These are phyloP conservation scores for Colletotrichum sp. DNA, from an alignment of 2,329 filamentous ascomycete species.

Conservation along the genomic window DNA sequence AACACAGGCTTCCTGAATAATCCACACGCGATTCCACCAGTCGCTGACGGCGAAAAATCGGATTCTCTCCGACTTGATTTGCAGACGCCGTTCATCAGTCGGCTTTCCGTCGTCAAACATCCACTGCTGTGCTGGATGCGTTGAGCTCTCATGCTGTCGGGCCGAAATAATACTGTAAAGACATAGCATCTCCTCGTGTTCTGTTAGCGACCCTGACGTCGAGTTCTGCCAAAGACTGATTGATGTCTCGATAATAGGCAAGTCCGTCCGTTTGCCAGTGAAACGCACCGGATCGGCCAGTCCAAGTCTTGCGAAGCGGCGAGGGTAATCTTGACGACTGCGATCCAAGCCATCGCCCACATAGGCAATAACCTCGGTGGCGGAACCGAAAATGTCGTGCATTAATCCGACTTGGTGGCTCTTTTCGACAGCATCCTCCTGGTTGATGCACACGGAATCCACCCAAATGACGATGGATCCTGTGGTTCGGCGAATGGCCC, in stretches of 20 bases:
- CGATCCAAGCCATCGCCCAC: conserved; percentile 10
- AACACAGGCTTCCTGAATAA: conserved; percentile 23
- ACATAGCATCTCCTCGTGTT: background rate
- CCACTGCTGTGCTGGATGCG: background rate
- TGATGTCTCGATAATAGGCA: background rate
- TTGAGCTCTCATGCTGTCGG: background rate
- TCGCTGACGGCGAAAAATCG: background rate
- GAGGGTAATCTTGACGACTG: background rate
- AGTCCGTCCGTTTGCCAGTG: background rate
- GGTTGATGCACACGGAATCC: conserved; percentile 23
- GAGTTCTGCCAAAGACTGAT: background rate
- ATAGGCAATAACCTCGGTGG: background rate
- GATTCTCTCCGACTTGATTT: background rate
- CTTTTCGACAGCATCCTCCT: conserved; percentile 15
- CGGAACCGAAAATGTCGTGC: conserved; percentile 7
- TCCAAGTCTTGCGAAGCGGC: background rate
- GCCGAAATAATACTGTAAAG: background rate
- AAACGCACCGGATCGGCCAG: background rate
- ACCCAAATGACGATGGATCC: background rate
- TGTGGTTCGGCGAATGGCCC: conserved; percentile 24
- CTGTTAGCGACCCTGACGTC: background rate
- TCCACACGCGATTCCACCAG: conserved; percentile 22
- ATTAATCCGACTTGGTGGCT: conserved; percentile 17
- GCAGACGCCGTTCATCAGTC: background rate
- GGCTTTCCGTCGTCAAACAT: too few species aligned